Base-by-base conservation (phyloP, 352 stramenopile genomes). In the Globisporangium iwayamae region DNA sequence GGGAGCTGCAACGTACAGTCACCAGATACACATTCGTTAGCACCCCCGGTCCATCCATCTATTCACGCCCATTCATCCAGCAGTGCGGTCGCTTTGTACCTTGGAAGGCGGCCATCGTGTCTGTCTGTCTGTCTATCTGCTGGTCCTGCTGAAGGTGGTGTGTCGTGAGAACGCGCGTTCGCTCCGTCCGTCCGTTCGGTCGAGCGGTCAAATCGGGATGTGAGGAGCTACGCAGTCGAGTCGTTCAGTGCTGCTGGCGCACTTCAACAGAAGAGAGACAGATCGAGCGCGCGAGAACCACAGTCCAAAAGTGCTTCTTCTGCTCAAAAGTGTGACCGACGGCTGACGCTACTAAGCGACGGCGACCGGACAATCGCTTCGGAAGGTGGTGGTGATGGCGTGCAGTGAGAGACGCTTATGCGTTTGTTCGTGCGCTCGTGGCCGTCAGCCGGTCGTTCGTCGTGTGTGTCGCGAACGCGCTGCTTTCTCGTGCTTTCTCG, bases 61-160 rank as follows among this genome's bases (percentile, higher is more conserved):
- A 46, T 22, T 18, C 57, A 7, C 14, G 51, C 3, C 63, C 5
- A 25, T 48, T 9, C 39, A 45, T 58, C 25, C 63, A 50, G 36
- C 46, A 36, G 53, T 46, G 47, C 38, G 50, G 58, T 43, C 25
- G 32, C 32, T 36, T 36, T 65, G 63, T 63, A 90, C 81, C 81
- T 89, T 91, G 87, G 57, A 91, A 91, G 16, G 81, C 78, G 55
- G 82, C 82, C 82, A 91, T 90, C 38, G 38, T 51, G 38, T 60
- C 22, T 32, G 18, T 32, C 18, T 56, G 10, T 28, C 5, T 51
- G 14, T 65, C 14, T 32, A 30, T 53, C 14, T 22, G 51, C 8
- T 20, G 11, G 51, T 53, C 20, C 8, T 50, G 38, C 25, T 50
- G 47, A 41, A 8, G 5, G 45, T 56, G 7, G 9, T 28, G 25